Percentiles rank a stretch among this genome's conserved stretches.
Evolutionary conservation across 1,139 yeast genomes (phyloP).

Genomic region (Lodderomyces elongisporus): DNA sequence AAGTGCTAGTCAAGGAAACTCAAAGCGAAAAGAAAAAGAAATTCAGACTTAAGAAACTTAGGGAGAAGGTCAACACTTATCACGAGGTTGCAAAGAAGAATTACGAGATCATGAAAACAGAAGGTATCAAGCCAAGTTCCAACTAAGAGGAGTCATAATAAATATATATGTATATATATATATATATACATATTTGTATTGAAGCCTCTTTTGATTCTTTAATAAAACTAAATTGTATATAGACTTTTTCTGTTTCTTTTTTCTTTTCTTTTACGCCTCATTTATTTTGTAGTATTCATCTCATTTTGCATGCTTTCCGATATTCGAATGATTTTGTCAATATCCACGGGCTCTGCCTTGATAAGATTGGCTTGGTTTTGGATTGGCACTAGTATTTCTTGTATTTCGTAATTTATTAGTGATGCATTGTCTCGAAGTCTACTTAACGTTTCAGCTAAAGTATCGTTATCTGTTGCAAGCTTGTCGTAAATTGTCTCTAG

Average conservation of each 20-base stretch:
- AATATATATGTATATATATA: neutral
- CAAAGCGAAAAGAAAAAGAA: constrained; percentile 28
- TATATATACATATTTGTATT: too few species aligned
- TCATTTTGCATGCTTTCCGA: too few species aligned
- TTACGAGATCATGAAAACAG: constrained; percentile 17
- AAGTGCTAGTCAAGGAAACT: constrained; percentile 40
- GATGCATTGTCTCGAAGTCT: constrained; percentile 17
- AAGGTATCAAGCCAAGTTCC: neutral
- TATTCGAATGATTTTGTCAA: constrained; percentile 1
- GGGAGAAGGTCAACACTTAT: constrained; percentile 38
- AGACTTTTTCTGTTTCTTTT: too few species aligned
- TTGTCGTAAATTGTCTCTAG: constrained; percentile 36
- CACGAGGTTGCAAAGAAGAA: constrained; percentile 40
- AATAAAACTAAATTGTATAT: too few species aligned
- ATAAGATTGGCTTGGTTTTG: constrained; percentile 1
- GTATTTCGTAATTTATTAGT: neutral
- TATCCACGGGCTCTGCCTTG: neutral
- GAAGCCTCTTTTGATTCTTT: neutral
- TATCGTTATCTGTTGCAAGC: constrained; percentile 32
- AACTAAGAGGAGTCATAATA: neutral
- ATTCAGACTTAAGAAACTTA: constrained; percentile 30
- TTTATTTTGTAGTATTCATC: too few species aligned
- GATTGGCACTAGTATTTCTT: constrained; percentile 2
- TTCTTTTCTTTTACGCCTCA: too few species aligned
- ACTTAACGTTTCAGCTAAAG: constrained; percentile 22